A percentile compares a stretch with the other conserved stretches of the same genome.
phyloP scores from a whole-genome alignment of 2,329 filamentous ascomycete species.

The Xylaria polymorpha region DNA sequence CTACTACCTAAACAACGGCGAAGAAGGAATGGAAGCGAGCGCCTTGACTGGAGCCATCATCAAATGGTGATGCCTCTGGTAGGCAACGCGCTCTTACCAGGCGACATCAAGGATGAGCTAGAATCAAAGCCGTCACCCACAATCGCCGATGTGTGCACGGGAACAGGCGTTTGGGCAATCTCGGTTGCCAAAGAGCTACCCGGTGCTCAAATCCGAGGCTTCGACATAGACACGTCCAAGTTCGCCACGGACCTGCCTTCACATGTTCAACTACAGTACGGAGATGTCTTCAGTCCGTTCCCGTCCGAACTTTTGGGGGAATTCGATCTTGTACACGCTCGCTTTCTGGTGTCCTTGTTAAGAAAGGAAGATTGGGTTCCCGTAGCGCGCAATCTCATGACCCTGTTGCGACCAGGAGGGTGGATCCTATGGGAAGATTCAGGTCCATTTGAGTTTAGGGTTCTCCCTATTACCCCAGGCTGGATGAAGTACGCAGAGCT shows the following conservation, averaged over 20 bases:
- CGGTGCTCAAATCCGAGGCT: slow-evolving; percentile 18
- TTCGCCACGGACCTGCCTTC: slow-evolving; percentile 22
- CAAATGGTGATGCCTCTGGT: slow-evolving; percentile 26
- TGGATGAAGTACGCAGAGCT: slow-evolving; percentile 25
- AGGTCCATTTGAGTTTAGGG: slow-evolving; percentile 21
- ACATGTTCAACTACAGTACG: slow-evolving; percentile 19
- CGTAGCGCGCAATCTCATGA: slow-evolving; percentile 27
- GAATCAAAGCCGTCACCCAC: neutral
- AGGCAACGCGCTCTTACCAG: slow-evolving; percentile 19
- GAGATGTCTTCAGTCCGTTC: slow-evolving; percentile 27
- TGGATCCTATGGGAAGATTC: slow-evolving; percentile 32
- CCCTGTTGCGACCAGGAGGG: slow-evolving; percentile 19
- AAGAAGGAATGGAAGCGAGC: slow-evolving; percentile 23
- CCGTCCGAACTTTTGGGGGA: slow-evolving; percentile 12
- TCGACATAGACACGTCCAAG: slow-evolving; percentile 31
- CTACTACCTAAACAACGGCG: slow-evolving; percentile 30
- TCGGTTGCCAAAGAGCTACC: slow-evolving; percentile 22
- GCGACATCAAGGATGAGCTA: slow-evolving; percentile 19
- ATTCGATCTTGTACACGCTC: slow-evolving; percentile 30
- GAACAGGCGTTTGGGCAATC: slow-evolving; percentile 20
- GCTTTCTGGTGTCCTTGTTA: slow-evolving; percentile 18
- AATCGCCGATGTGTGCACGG: slow-evolving; percentile 27
- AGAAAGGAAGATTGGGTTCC: slow-evolving; percentile 26
- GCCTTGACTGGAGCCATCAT: slow-evolving; percentile 22
- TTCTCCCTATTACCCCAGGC: slow-evolving; percentile 24